A percentile compares a stretch with the other conserved stretches of the same genome.
Evolutionary conservation across 2,329 filamentous ascomycete species (phyloP).

Genomic region (Xenosphaeropsis pyriputrescens): DNA sequence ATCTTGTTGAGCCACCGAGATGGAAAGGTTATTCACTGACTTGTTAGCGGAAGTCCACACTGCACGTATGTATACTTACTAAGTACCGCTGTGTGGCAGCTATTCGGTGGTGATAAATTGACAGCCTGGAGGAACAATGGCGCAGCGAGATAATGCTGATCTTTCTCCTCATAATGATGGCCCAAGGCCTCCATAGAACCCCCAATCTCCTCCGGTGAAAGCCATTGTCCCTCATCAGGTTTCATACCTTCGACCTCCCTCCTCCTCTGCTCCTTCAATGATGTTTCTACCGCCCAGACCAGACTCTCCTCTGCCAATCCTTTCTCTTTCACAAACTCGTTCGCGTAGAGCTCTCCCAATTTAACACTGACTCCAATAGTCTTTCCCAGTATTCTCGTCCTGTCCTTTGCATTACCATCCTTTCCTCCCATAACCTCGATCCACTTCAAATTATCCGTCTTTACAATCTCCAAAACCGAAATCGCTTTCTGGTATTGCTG

Average conservation of each 20-base stretch:
- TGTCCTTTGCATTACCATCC: slow-evolving; percentile 23
- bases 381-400: slow-evolving; percentile 58
- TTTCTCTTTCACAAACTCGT: slow-evolving; percentile 58
- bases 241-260: slow-evolving; percentile 46
- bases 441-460: slow-evolving; percentile 53
- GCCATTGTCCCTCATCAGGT: slow-evolving; percentile 56
- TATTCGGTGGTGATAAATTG: slow-evolving; percentile 43
- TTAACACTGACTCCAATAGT: slow-evolving; percentile 67
- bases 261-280: slow-evolving; percentile 54
- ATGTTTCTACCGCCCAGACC: slow-evolving; percentile 68
- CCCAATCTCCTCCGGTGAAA: slow-evolving; percentile 58
- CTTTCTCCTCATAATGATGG: slow-evolving; percentile 58
- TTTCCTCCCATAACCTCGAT: slow-evolving; percentile 39
- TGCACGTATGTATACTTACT: slow-evolving; percentile 31
- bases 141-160: slow-evolving; percentile 67
- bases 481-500: slow-evolving; percentile 56
- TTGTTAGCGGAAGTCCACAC: slow-evolving; percentile 2
- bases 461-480: slow-evolving; percentile 64
- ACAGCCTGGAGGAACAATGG: slow-evolving; percentile 81
- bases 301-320: slow-evolving; percentile 64
- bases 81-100: slow-evolving; percentile 68
- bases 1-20: slow-evolving; percentile 44
- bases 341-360: slow-evolving; percentile 69
- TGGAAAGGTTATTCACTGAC: slow-evolving; percentile 66
- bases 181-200: slow-evolving; percentile 64